phyloP scores from a whole-genome alignment of 257 asterid species.

The Schizonepeta tenuifolia region DNA sequence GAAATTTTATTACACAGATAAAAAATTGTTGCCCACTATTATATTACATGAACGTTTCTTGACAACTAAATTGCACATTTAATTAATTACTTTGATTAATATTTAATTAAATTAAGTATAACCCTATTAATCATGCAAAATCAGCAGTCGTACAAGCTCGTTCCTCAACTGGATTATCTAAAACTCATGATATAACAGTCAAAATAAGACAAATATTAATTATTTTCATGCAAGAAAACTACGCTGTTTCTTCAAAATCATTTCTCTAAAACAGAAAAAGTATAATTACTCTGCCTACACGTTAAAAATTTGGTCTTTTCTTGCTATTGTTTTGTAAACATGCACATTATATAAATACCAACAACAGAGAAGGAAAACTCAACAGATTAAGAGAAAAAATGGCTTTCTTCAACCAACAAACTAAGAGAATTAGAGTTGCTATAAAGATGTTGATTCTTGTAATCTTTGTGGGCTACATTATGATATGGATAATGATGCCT shows the following conservation, averaged over 20 bases:
- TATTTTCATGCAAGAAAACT: not conserved
- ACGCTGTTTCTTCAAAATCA: not conserved
- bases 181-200: not conserved
- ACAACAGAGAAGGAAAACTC: not conserved
- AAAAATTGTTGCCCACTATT: no score
- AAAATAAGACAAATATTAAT: not conserved
- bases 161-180: no score
- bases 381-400: conserved; percentile 11
- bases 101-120: no score
- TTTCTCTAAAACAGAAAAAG: not conserved
- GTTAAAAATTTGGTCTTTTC: conserved; percentile 30
- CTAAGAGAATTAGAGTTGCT: conserved; percentile 35
- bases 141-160: no score
- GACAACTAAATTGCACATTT: no score
- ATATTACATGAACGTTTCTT: no score
- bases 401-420: conserved; percentile 23
- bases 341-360: not conserved
- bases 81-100: no score
- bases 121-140: no score
- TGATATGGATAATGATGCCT: conserved; percentile 68
- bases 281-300: not conserved
- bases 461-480: conserved; percentile 45
- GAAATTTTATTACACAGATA: no score
- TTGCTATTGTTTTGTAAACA: conserved; percentile 27
- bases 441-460: conserved; percentile 42